Evolutionary conservation across 1,284 basidiomycete species (phyloP), one percentile per base, ranked within the genome.

Genomic region (Flammula alnicola): DNA sequence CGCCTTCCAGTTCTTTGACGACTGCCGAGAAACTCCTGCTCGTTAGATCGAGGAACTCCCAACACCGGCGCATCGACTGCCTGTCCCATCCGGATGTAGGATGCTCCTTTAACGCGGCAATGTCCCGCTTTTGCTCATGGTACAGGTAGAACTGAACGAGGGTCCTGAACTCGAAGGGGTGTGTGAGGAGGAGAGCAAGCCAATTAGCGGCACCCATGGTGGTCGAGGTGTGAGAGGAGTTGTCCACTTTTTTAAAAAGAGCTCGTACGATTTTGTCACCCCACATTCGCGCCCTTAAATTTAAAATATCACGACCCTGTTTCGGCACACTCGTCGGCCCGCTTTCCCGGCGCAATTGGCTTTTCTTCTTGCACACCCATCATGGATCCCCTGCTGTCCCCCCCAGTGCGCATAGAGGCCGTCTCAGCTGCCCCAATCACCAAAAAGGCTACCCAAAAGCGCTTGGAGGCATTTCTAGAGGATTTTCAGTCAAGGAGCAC

Each of bases 1-100:
- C 96, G 1, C 95, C 96, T 42, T 99, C 95, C 9, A 99, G 76
- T 73, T 98, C 93, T 73, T 97, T 98, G 67, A 98, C 95, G 59
- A 99, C 96, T 6, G 91, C 86, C 3, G 94, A 80, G 61, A 98
- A 99, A 70, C 88, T 93, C 52, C 95, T 76, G 59, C 91, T 94
- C 8, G 95, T 97, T 69, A 79, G 58, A 76, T 98, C 95, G 47
- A 99, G 76, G 62, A 96, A 88, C 4, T 82, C 73, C 96, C 95
- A 99, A 66, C 95, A 98, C 40, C 83, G 77, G 47, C 84, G 80
- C 96, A 99, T 99, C 1, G 82, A 75, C 48, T 78, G 66, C 51
- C 93, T 78, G 71, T 96, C 86, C 83, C 90, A 96, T 23, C 90
- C 88, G 1, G 91, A 90, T 12, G 84, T 83, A 1, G 78, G 72